Percentiles rank a stretch among this genome's conserved stretches.
Evolutionary conservation across 1,139 yeast species (phyloP).

Genomic region (Taphrina communis): DNA sequence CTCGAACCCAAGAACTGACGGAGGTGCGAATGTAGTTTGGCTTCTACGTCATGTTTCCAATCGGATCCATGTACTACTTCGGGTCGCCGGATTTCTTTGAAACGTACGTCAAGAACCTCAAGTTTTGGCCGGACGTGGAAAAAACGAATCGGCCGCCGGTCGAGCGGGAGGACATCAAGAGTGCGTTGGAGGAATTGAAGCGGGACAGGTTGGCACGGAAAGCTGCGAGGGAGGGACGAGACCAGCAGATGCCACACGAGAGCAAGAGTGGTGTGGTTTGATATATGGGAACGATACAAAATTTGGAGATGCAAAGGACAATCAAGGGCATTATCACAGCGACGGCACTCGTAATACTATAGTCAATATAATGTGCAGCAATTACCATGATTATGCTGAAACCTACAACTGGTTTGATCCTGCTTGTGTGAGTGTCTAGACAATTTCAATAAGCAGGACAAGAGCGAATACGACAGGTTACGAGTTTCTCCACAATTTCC

Average conservation of each 20-base stretch:
- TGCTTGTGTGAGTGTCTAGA: too few relatives aligned
- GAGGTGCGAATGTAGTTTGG: slow-evolving; percentile 23
- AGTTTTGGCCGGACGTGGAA: slow-evolving; percentile 40
- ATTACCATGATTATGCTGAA: too few relatives aligned
- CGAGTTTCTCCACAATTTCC: slow-evolving; percentile 6
- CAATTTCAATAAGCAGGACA: too few relatives aligned
- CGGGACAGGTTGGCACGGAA: slow-evolving; percentile 29
- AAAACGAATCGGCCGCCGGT: slow-evolving; percentile 40
- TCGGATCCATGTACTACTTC: slow-evolving; percentile 40
- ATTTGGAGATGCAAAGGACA: too few relatives aligned
- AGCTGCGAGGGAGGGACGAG: slow-evolving; percentile 11
- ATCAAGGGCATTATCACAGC: too few relatives aligned
- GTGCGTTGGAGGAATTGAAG: slow-evolving; percentile 28
- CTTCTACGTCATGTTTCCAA: slow-evolving; percentile 41
- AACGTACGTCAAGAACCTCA: slow-evolving; percentile 39
- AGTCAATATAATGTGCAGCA: too few relatives aligned
- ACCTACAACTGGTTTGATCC: too few relatives aligned
- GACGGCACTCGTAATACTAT: too few relatives aligned
- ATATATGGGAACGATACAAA: too few relatives aligned
- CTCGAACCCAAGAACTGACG: neutral
- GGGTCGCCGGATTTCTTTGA: slow-evolving; percentile 40
- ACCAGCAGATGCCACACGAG: neutral
- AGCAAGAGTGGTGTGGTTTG: too few relatives aligned
- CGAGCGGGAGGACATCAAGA: slow-evolving; percentile 40
- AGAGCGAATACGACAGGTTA: neutral